Conservation (phyloP, 805 yeast species). For the Kurtzmaniella cleridarum region DNA sequence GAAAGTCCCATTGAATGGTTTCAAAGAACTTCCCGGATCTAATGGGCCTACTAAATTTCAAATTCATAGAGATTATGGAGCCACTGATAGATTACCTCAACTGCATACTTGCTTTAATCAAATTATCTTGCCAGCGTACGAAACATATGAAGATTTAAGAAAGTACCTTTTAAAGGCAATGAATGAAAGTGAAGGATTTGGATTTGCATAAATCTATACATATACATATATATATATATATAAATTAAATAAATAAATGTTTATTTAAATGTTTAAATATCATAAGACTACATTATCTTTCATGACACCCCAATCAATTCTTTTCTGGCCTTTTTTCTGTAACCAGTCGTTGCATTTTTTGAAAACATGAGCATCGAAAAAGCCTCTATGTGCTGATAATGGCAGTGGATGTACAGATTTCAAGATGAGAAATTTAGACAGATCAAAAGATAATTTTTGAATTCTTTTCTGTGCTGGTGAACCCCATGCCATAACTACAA, state of each 20-base stretch:
- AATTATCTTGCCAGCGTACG: constrained; percentile 89
- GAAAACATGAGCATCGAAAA: constrained; percentile 74
- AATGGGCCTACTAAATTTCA: constrained; percentile 81
- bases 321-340: constrained; percentile 32
- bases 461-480: constrained; percentile 64
- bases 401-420: constrained; percentile 94
- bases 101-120: constrained; percentile 98
- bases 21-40: constrained; percentile 83
- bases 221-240: not conserved
- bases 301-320: constrained; percentile 62
- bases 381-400: constrained; percentile 79
- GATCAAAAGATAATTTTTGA: constrained; percentile 26
- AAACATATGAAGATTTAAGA: constrained; percentile 78
- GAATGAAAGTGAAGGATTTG: constrained; percentile 96
- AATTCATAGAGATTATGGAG: constrained; percentile 84
- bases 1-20: constrained; percentile 92
- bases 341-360: constrained; percentile 76
- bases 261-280: not conserved
- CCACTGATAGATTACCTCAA: constrained; percentile 82
- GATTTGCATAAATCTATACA: constrained; percentile 33
- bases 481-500: constrained; percentile 82
- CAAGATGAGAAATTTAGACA: constrained; percentile 44
- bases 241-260: not conserved
- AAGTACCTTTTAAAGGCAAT: constrained; percentile 78
- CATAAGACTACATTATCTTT: constrained; percentile 22